phyloP scores from a whole-genome alignment of 192 early-diverging fungal species.

The Globomyces pollinis-pini region DNA sequence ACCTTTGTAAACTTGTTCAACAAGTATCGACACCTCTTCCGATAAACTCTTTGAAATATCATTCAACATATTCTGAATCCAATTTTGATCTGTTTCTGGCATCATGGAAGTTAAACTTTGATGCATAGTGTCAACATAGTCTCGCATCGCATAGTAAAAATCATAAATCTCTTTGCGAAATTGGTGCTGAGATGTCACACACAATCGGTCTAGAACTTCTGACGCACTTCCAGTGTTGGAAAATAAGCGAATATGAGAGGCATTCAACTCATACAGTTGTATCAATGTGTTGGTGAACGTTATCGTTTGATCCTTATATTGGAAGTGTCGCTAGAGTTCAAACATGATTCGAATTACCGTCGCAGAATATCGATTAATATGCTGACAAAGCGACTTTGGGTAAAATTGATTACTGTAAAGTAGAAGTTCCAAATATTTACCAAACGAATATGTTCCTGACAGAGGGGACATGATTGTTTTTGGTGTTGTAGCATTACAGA shows the following conservation, averaged over 20 bases:
- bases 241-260: conserved; percentile 27
- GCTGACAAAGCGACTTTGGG: conserved; percentile 10
- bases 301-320: conserved; percentile 1
- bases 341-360: too few species aligned
- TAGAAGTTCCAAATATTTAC: conserved; percentile 31
- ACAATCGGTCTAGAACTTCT: conserved; percentile 6
- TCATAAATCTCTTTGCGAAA: conserved; percentile 27
- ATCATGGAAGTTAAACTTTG: conserved; percentile 16
- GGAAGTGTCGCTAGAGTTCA: conserved; percentile 16
- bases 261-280: conserved; percentile 29
- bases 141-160: conserved; percentile 43
- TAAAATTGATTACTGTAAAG: conserved; percentile 18
- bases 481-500: conserved; percentile 9
- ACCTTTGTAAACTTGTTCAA: conserved; percentile 12
- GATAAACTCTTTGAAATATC: conserved; percentile 24
- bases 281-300: conserved; percentile 23
- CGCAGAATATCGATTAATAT: conserved; percentile 10
- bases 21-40: conserved; percentile 39
- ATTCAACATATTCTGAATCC: conserved; percentile 6
- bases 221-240: conserved; percentile 13
- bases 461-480: conserved; percentile 22
- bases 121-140: conserved; percentile 32
- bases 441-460: conserved; percentile 27
- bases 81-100: conserved; percentile 12
- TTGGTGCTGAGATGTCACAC: conserved; percentile 12